Evolutionary conservation across 169 alveolate genomes (phyloP), one percentile per base, ranked within the genome.

Genomic region (Neospora caninum): DNA sequence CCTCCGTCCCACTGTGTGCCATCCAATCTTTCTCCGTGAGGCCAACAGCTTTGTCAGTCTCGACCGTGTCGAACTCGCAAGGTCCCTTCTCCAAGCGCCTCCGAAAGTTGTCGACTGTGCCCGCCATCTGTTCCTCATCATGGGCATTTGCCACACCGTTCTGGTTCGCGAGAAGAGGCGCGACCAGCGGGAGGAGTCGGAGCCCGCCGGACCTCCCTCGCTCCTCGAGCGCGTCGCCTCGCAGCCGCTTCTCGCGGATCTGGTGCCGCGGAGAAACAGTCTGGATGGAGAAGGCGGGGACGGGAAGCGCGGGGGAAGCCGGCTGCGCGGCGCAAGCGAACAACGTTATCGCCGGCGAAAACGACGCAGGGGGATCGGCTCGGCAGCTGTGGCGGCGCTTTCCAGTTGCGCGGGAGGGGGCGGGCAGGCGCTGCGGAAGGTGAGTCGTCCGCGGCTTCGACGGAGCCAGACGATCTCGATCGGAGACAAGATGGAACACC

Each of bases 61-160:
- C 13, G 80, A 69, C 38, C 80, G 80, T 13, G 38, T n/a, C 25
- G 80, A 27, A 0, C 41, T 69, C n/a, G 80, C 80, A 27, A 69
- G 80, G 80, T 69, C 80, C 18, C 9, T 29, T 31, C 91, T 83
- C 7, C 67, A n/a, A n/a, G 39, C 80, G 13, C 67, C 91, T 27
- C 69, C 69, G 67, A 20, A 13, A 25, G 69, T 54, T 22, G 54
- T 34, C 54, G 91, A 86, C 1, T n/a, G 39, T 18, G 43, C 73
- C 34, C 80, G 88, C 29, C 87, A 82, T 73, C 73, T 91, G 80
- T 80, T 91, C 43, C 64, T 91, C n/a, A 39, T 80, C 39, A 64
- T 91, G 53, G 36, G 91, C 25, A 43, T 91, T 34, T 91, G 94
- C 94, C 94, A 91, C 82, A 53, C 94, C 25, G 94, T 83, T 22